Evolutionary conservation across 192 early-diverging fungal genomes (phyloP), one percentile per base, ranked within the genome.

Genomic region (Linnemannia zychae): DNA sequence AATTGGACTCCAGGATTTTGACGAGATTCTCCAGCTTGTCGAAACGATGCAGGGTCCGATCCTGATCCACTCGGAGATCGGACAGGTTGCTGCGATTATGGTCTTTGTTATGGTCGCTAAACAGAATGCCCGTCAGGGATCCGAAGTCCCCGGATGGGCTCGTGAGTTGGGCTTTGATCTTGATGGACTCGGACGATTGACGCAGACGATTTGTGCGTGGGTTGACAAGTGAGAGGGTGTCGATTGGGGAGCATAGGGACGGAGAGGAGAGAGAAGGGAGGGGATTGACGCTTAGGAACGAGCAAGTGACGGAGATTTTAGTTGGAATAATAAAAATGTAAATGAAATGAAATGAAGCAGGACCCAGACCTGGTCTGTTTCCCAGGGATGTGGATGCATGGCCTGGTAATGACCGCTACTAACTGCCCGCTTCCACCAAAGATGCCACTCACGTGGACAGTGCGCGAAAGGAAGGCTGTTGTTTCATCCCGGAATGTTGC

Each of bases 81-180:
- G 82, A 7, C 82, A 84, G n/a, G 76, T 79, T 3, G 82, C 82
- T 0, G 82, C 82, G 6, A 75, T 84, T 57, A 77, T 84, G 76
- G 82, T 84, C n/a, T 84, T 84, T 75, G 53, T 67, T 1, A 79
- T 79, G 77, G 77, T 84, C 17, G 82, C 82, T 15, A 84, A 84
- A 50, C 82, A 84, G 48, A 84, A 84, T 48, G 44, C 7, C 1
- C 72, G 82, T 34, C 74, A 79, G 36, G 82, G 77, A 33, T 67
- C 70, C 13, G 82, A 84, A 44, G 77, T 84, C 34, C 63, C 82
- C 33, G 68, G 20, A 11, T 84, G 82, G 82, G 82, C 82, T 24
- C 65, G 82, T 33, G 82, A 84, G 47, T 76, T 84, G 16, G 82
- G 82, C 50, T 84, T 78, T 65, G 82, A 84, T 53, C 72, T 84